These are phyloP conservation scores for Triticum urartu DNA, from an alignment of 176 grass and related monocot genomes.

Conservation along the genomic window DNA sequence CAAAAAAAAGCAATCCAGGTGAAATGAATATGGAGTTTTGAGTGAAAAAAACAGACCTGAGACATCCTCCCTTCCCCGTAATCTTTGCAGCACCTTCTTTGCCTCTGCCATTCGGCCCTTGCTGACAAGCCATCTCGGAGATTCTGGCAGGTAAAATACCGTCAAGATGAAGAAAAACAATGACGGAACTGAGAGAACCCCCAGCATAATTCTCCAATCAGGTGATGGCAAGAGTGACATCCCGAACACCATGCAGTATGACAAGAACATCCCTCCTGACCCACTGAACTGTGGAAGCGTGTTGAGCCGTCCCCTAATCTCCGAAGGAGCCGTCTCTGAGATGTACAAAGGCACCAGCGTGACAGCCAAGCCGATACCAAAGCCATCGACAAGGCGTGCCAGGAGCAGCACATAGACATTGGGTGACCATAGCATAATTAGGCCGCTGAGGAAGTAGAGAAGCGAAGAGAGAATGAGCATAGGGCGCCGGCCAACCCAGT, in stretches of 20 bases:
- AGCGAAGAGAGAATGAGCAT: conserved; percentile 77
- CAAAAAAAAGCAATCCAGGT: background rate
- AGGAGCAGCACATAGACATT: conserved; percentile 82
- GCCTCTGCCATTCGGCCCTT: conserved; percentile 89
- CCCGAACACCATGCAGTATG: conserved; percentile 92
- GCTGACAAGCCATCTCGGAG: conserved; percentile 91
- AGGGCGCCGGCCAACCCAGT: conserved; percentile 71
- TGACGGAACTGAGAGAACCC: conserved; percentile 76
- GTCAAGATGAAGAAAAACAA: conserved; percentile 70
- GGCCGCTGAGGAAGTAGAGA: conserved; percentile 68
- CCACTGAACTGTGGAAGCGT: conserved; percentile 88
- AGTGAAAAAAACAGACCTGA: conserved; percentile 67
- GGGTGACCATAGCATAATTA: conserved; percentile 85
- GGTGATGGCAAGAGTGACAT: conserved; percentile 77
- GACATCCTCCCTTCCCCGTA: conserved; percentile 78
- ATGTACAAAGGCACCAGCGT: conserved; percentile 90
- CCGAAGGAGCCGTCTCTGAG: conserved; percentile 85
- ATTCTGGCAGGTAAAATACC: conserved; percentile 81
- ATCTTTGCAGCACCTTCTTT: conserved; percentile 72
- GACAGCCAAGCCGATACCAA: conserved; percentile 79
- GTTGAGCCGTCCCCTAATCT: conserved; percentile 81
- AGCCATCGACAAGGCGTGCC: conserved; percentile 79
- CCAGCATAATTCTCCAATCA: conserved; percentile 93
- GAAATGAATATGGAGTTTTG: background rate
- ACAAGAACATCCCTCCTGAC: conserved; percentile 82